Percentiles rank a stretch among this genome's conserved stretches.
Conservation (phyloP, 768 basidiomycete species). For the Tulasnella sp. region DNA sequence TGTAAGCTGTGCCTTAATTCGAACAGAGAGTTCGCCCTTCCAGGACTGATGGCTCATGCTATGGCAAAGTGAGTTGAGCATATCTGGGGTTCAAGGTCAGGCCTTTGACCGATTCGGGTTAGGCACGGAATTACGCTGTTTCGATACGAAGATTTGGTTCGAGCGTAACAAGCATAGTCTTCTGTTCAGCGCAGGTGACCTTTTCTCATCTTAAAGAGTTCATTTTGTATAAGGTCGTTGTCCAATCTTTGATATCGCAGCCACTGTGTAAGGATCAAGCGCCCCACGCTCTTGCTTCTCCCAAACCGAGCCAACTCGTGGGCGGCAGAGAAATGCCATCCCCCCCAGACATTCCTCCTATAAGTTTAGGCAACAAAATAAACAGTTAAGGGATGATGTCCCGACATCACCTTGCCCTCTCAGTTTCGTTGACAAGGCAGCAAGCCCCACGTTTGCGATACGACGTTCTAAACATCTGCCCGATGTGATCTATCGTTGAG, state of each 20-base stretch:
- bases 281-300: too few relatives aligned
- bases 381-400: not conserved
- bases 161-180: not conserved
- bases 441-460: too few relatives aligned
- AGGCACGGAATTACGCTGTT: not conserved
- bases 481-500: conserved; percentile 55
- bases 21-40: not conserved
- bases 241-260: not conserved
- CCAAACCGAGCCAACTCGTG: not conserved
- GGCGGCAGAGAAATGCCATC: not conserved
- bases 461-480: not conserved
- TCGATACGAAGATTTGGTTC: not conserved
- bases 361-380: not conserved
- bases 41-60: not conserved
- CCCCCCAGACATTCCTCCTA: not conserved
- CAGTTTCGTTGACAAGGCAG: too few relatives aligned
- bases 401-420: too few relatives aligned
- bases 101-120: not conserved
- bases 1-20: not conserved
- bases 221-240: not conserved
- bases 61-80: not conserved
- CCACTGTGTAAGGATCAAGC: too few relatives aligned
- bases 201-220: not conserved
- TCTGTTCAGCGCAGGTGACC: not conserved
- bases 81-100: not conserved